These are phyloP conservation scores for Aegilops longissima DNA, from an alignment of 176 grass and related monocot genomes.

Conservation along the genomic window DNA sequence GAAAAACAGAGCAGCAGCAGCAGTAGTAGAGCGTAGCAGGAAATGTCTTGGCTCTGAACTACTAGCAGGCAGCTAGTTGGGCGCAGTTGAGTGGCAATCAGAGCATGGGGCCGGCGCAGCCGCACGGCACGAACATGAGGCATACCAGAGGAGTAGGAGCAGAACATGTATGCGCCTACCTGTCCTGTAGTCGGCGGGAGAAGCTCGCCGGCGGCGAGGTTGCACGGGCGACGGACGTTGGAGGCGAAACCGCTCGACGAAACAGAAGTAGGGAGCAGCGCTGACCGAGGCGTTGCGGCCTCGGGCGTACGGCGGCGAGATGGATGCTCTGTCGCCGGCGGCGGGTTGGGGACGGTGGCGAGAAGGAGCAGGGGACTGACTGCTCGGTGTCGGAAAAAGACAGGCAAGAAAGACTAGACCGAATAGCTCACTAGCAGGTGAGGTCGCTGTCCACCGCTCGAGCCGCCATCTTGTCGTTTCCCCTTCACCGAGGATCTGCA, in stretches of 20 bases:
- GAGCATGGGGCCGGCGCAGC: not conserved
- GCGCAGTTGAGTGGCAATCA: not conserved
- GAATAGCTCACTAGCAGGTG: not conserved
- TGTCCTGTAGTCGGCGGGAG: not conserved
- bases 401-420: not conserved
- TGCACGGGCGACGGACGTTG: not conserved
- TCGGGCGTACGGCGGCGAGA: not conserved
- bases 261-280: not conserved
- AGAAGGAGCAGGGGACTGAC: not conserved
- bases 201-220: not conserved
- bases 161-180: not conserved
- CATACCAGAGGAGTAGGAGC: not conserved
- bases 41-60: not conserved
- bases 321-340: not conserved
- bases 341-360: not conserved
- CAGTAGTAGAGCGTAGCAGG: not conserved
- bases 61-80: too few species aligned
- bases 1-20: not conserved
- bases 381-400: not conserved
- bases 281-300: not conserved
- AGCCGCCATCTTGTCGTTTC: not conserved
- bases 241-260: not conserved
- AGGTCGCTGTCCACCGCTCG: not conserved
- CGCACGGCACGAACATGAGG: not conserved
- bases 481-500: too few species aligned